Percentiles rank a stretch among this genome's conserved stretches.
Evolutionary conservation across 2,329 filamentous ascomycete species (phyloP).

Genomic region (Cercospora zeina): DNA sequence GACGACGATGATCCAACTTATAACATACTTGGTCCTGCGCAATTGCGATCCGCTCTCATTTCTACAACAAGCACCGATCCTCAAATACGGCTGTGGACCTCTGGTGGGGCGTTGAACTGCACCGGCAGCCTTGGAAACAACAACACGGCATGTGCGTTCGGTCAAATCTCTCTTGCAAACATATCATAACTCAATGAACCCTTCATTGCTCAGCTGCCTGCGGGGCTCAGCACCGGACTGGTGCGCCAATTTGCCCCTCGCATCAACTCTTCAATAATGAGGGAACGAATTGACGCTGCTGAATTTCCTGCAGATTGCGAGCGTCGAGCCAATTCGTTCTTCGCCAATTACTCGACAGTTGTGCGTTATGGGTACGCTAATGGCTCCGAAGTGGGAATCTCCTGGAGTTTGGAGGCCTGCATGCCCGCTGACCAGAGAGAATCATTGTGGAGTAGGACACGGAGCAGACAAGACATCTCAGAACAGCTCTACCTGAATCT

Average conservation of each 20-base stretch:
- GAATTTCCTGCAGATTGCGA: not conserved
- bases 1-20: not conserved
- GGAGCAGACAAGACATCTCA: not conserved
- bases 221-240: not conserved
- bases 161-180: not conserved
- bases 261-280: not conserved
- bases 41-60: not conserved
- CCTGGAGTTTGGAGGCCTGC: not conserved
- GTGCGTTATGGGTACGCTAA: not conserved
- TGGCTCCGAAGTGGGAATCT: not conserved
- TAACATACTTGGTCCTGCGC: not conserved
- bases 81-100: not conserved
- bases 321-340: not conserved
- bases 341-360: not conserved
- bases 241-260: not conserved
- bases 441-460: not conserved
- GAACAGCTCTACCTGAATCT: not conserved
- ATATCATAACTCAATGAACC: not conserved
- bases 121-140: not conserved
- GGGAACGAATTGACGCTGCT: not conserved
- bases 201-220: not conserved
- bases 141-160: not conserved
- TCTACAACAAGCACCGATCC: slow-evolving; percentile 1
- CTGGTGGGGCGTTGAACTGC: not conserved
- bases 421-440: not conserved